Evolutionary conservation across 176 grass and related monocot genomes (phyloP), one percentile per base, ranked within the genome.

Genomic region (Avena sativa): DNA sequence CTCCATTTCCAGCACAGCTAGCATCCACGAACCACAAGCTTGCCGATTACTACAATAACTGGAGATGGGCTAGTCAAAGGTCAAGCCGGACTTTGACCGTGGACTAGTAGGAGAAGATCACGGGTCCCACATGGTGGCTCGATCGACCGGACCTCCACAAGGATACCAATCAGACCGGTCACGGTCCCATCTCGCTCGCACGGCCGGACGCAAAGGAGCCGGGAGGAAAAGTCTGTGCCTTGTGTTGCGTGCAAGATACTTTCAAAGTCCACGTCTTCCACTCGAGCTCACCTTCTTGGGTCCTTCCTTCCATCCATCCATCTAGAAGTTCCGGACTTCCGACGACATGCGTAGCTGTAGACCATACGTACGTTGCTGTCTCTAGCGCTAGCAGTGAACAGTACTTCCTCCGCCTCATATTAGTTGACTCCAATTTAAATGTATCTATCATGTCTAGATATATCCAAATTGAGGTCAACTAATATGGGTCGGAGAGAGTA

Each of bases 61-160:
- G 34, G 16, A 21, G 36, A 81, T 82, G 59, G 90, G 21, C 78
- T 65, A 57, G 86, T 92, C 72, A 92, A 47, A 6, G 23, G 83
- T 92, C 86, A 92, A 82, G 78, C 0, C 12, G 2, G 78, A 74
- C 34, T 65, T 61, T 82, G 90, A 88, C 83, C 71, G 63, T 88
- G 70, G 90, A 85, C 86, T 44, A 6, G 32, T 6, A 57, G 4
- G 38, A 75, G 56, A 60, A 3, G 58, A 11, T 26, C 3, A 40
- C n/a, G 1, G 80, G 75, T 52, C 73, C 44, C 40, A 46, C 48
- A 15, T 16, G 8, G 64, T 20, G 55, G 30, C 34, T 69, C 8
- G 47, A 12, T 75, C 71, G n/a, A 1, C 38, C 38, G 5, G 38
- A 40, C 38, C 40, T 43, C 71, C 52, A 71, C 3, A 20, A 56